phyloP scores from a whole-genome alignment of 257 asterid genomes.

The Gynochthodes officinalis region DNA sequence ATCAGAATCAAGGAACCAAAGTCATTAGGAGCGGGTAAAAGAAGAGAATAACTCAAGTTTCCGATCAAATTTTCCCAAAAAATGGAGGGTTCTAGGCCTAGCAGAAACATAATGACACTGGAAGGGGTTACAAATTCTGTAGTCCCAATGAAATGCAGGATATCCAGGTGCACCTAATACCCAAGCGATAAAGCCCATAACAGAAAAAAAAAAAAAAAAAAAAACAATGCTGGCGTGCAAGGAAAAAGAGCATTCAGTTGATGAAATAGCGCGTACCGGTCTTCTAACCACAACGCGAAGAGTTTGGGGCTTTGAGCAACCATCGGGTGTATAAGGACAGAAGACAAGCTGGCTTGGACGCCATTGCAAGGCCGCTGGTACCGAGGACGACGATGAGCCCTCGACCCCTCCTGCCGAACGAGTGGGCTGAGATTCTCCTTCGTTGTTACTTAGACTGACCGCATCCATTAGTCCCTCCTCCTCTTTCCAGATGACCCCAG shows the following conservation, averaged over 20 bases:
- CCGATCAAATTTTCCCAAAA: too few relatives aligned
- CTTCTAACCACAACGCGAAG: slow-evolving; percentile 71
- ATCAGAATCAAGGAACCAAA: neutral
- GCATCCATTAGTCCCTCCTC: slow-evolving; percentile 57
- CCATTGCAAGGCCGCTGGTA: slow-evolving; percentile 43
- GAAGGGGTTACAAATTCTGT: neutral
- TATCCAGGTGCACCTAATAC: neutral
- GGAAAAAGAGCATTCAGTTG: neutral
- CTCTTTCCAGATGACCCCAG: slow-evolving; percentile 9
- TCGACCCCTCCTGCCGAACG: slow-evolving; percentile 26
- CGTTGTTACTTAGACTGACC: slow-evolving; percentile 36
- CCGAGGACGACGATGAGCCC: slow-evolving; percentile 29
- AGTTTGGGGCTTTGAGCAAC: slow-evolving; percentile 50
- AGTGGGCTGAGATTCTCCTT: slow-evolving; percentile 29
- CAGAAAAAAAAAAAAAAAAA: neutral
- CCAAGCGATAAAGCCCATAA: too few relatives aligned
- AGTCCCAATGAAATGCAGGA: neutral
- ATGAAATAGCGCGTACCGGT: slow-evolving; percentile 55
- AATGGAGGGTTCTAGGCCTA: too few relatives aligned
- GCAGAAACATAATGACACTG: too few relatives aligned
- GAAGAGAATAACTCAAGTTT: too few relatives aligned
- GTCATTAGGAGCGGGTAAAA: neutral
- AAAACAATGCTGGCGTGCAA: neutral
- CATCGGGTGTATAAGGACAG: slow-evolving; percentile 47
- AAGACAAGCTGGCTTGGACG: slow-evolving; percentile 70